phyloP scores from a whole-genome alignment of 306 rosid species.

The Calophaca sinica region DNA sequence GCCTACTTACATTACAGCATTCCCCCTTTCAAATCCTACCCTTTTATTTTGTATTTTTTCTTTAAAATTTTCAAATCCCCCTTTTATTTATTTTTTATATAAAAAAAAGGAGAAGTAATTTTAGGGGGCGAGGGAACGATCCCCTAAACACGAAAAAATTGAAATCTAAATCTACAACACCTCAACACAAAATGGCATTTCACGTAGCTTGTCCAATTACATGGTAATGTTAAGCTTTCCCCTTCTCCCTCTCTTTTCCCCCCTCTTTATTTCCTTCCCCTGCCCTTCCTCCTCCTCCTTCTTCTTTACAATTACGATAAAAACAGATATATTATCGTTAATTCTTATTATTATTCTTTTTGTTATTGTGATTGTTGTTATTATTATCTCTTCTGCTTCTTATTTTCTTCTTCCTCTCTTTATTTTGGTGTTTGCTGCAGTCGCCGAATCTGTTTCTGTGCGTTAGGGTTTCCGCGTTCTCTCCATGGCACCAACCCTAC shows the following conservation, averaged over 20 bases:
- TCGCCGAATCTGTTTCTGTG: conserved; percentile 53
- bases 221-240: conserved; percentile 33
- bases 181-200: conserved; percentile 54
- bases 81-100: not conserved
- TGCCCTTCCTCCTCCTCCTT: not conserved
- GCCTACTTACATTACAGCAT: conserved; percentile 43
- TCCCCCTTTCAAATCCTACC: conserved; percentile 32
- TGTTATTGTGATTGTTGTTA: not conserved
- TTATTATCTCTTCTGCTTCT: not conserved
- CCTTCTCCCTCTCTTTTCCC: not conserved
- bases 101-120: conserved; percentile 41
- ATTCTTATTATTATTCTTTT: not conserved
- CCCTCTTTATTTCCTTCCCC: not conserved
- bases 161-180: conserved; percentile 50
- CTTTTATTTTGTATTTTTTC: not conserved
- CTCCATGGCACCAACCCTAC: not conserved
- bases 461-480: conserved; percentile 55
- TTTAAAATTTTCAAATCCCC: conserved; percentile 33
- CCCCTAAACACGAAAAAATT: conserved; percentile 53
- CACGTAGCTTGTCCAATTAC: conserved; percentile 61
- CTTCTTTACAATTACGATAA: not conserved
- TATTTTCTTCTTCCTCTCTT: not conserved
- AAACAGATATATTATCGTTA: not conserved
- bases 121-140: conserved; percentile 45
- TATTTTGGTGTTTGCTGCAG: conserved; percentile 21